phyloP scores from a whole-genome alignment of 441 rosid species.

The Arabidopsis lyrata region DNA sequence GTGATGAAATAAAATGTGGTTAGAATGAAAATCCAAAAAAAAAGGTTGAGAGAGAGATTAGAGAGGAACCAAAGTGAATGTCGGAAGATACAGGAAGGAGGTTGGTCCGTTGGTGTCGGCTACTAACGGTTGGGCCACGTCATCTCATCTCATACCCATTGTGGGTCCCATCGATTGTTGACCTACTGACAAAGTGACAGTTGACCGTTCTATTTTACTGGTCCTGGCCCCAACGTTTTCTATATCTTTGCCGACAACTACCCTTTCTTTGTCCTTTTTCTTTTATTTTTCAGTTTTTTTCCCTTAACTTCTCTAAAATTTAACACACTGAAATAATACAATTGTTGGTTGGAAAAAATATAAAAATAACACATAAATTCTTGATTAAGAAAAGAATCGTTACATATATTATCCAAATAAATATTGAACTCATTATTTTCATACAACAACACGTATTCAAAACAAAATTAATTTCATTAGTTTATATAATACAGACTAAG shows the following conservation, averaged over 20 bases:
- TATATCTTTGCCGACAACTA: constrained; percentile 55
- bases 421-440: too few species aligned
- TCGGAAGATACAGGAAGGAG: constrained; percentile 38
- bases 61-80: constrained; percentile 34
- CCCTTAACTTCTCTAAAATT: not conserved
- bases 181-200: constrained; percentile 43
- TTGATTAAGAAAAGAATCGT: too few species aligned
- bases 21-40: not conserved
- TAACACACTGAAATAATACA: not conserved
- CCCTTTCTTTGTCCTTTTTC: constrained; percentile 11
- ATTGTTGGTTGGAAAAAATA: too few species aligned
- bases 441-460: too few species aligned
- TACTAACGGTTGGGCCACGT: constrained; percentile 62
- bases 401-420: too few species aligned
- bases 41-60: constrained; percentile 3
- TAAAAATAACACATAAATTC: too few species aligned
- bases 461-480: too few species aligned
- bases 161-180: constrained; percentile 32
- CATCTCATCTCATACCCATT: constrained; percentile 41
- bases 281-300: not conserved
- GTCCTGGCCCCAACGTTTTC: constrained; percentile 37
- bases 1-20: not conserved
- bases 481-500: too few species aligned
- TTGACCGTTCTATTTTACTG: constrained; percentile 57
- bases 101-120: constrained; percentile 58